Percentiles rank a stretch among this genome's conserved stretches.
These are phyloP conservation scores for Diplodia intermedia DNA, from an alignment of 2,329 filamentous ascomycete genomes.

Conservation along the genomic window DNA sequence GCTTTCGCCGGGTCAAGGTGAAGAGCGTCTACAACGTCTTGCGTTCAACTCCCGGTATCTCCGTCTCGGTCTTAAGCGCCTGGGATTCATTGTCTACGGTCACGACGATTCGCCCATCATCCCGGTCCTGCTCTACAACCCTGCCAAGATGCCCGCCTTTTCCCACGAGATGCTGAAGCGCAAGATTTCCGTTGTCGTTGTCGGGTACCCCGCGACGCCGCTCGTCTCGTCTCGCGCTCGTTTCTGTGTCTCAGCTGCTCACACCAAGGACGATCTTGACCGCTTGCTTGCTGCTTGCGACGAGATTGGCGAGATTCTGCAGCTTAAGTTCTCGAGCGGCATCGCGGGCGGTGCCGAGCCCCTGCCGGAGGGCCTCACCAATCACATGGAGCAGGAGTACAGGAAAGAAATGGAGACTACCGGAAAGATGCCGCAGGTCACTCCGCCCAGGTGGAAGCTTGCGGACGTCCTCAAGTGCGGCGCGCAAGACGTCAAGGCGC, in stretches of 20 bases:
- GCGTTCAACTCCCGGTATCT: conserved; percentile 99
- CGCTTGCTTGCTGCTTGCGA: conserved; percentile 87
- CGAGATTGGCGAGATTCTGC: conserved; percentile 87
- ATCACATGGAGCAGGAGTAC: conserved; percentile 64
- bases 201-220: conserved; percentile 95
- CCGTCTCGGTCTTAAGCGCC: conserved; percentile 93
- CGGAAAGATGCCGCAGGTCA: conserved; percentile 58
- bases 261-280: conserved; percentile 98
- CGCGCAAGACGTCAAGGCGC: conserved; percentile 76
- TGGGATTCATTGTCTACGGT: conserved; percentile 95
- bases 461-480: conserved; percentile 76
- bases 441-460: conserved; percentile 78
- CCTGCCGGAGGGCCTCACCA: conserved; percentile 72
- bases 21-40: conserved; percentile 92
- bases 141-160: conserved; percentile 98
- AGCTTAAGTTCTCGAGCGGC: conserved; percentile 97
- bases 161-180: conserved; percentile 98
- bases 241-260: conserved; percentile 93
- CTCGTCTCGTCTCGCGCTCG: conserved; percentile 92
- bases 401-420: conserved; percentile 57
- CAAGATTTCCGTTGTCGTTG: conserved; percentile 96
- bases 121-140: conserved; percentile 92
- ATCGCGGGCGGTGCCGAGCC: conserved; percentile 86
- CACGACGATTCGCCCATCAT: conserved; percentile 98
- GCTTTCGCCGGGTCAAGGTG: conserved; percentile 85